Conservation (phyloP, 2,329 filamentous ascomycete genomes). For the Pseudogymnoascus sp. region DNA sequence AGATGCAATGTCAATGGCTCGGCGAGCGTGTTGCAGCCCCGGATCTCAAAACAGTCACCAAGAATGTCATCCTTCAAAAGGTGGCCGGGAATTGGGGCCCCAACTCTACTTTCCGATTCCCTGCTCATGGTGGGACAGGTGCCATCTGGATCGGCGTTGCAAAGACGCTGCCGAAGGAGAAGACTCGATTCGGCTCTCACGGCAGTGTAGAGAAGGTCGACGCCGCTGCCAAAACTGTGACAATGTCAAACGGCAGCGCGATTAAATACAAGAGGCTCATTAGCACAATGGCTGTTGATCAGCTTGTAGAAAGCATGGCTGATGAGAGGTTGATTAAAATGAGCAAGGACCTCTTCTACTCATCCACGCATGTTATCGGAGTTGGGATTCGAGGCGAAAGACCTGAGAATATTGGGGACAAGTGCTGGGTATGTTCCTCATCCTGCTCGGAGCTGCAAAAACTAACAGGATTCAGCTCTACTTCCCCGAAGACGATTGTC, state of each 20-base stretch:
- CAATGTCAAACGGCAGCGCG: slow-evolving; percentile 75
- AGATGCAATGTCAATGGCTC: slow-evolving; percentile 99
- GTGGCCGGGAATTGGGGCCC: slow-evolving; percentile 96
- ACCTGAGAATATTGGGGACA: slow-evolving; percentile 95
- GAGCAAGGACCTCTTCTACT: slow-evolving; percentile 92
- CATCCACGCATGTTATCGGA: slow-evolving; percentile 93
- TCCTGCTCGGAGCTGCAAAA: not conserved
- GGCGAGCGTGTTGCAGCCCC: slow-evolving; percentile 97
- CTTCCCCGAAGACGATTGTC: slow-evolving; percentile 98
- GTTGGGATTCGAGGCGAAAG: slow-evolving; percentile 87
- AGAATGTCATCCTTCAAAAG: slow-evolving; percentile 94
- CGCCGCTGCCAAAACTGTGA: slow-evolving; percentile 75
- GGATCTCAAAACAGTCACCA: slow-evolving; percentile 86
- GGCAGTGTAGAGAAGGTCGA: slow-evolving; percentile 82
- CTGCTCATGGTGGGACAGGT: slow-evolving; percentile 88
- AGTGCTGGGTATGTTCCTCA: slow-evolving; percentile 76
- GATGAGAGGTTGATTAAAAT: slow-evolving; percentile 76
- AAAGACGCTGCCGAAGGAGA: slow-evolving; percentile 84
- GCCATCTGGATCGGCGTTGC: slow-evolving; percentile 99
- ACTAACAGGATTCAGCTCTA: slow-evolving; percentile 57
- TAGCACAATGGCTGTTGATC: slow-evolving; percentile 94
- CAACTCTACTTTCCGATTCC: slow-evolving; percentile 97
- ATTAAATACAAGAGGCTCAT: slow-evolving; percentile 89
- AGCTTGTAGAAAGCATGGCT: slow-evolving; percentile 78
- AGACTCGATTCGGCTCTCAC: slow-evolving; percentile 81